These are phyloP conservation scores for Beauveria sp. DNA, from an alignment of 2,329 filamentous ascomycete species.

Conservation along the genomic window DNA sequence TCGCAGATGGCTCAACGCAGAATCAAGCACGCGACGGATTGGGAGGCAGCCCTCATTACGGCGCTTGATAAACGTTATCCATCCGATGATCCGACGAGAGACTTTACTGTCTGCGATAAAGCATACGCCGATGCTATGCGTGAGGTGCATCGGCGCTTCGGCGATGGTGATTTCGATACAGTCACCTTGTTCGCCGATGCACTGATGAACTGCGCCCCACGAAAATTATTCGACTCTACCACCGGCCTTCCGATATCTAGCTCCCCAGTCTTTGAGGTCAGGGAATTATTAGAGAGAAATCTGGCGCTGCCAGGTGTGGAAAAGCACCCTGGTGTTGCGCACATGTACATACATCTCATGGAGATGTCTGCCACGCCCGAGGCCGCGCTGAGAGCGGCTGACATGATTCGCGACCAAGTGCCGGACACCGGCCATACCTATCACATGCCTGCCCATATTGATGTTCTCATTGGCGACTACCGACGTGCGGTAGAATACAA, in stretches of 20 bases:
- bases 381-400: slow-evolving; percentile 48
- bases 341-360: slow-evolving; percentile 64
- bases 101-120: no score
- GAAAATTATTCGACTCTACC: slow-evolving; percentile 32
- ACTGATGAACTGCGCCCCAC: slow-evolving; percentile 36
- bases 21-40: no score
- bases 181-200: slow-evolving; percentile 29
- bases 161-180: slow-evolving; percentile 32
- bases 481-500: slow-evolving; percentile 56
- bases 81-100: no score
- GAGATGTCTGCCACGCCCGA: slow-evolving; percentile 62
- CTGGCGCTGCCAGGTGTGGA: slow-evolving; percentile 41
- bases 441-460: slow-evolving; percentile 69
- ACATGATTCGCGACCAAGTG: slow-evolving; percentile 44
- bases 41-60: no score
- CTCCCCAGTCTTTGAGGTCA: no score
- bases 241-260: slow-evolving; percentile 16
- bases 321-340: slow-evolving; percentile 56
- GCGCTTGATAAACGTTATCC: no score
- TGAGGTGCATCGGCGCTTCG: slow-evolving; percentile 38
- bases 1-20: no score
- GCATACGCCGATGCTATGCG: no score
- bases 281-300: slow-evolving; percentile 22
- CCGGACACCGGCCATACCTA: slow-evolving; percentile 61
- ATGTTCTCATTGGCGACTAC: slow-evolving; percentile 65